A percentile compares a stretch with the other conserved stretches of the same genome.
Conservation (phyloP, 306 rosid species). For the Ammopiptanthus mongolicus region DNA sequence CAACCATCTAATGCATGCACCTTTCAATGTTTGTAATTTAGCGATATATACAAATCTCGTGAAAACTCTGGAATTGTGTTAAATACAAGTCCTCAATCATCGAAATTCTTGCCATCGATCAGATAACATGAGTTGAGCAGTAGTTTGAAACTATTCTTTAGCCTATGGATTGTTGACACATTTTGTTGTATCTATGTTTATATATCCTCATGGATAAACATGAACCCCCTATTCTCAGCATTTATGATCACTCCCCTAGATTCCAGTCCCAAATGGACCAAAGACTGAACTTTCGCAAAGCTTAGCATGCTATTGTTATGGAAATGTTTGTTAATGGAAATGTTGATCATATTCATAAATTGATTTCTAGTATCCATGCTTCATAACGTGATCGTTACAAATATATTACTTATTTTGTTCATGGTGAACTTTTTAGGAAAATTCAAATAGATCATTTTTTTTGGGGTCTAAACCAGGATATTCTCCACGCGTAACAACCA, state of each 20-base stretch:
- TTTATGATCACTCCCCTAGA: neutral
- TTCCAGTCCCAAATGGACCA: neutral
- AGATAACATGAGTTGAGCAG: neutral
- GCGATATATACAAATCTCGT: neutral
- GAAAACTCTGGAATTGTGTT: neutral
- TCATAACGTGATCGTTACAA: too few relatives aligned
- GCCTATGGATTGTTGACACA: neutral
- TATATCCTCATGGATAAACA: neutral
- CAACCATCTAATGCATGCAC: slow-evolving; percentile 30
- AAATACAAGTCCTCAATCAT: neutral
- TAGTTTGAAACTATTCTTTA: neutral
- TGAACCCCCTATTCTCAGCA: neutral
- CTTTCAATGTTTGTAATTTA: slow-evolving; percentile 3
- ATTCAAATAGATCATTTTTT: too few relatives aligned
- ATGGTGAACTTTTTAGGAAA: too few relatives aligned
- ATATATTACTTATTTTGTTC: too few relatives aligned
- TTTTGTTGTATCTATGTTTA: neutral
- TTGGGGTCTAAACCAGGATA: too few relatives aligned
- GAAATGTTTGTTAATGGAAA: too few relatives aligned
- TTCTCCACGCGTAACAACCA: too few relatives aligned
- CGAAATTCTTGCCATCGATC: neutral
- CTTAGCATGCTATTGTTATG: neutral
- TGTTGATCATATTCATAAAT: too few relatives aligned
- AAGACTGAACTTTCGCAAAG: neutral
- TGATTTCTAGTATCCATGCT: too few relatives aligned